phyloP scores from a whole-genome alignment of 148 eudicot genomes.

The Chenopodium album region DNA sequence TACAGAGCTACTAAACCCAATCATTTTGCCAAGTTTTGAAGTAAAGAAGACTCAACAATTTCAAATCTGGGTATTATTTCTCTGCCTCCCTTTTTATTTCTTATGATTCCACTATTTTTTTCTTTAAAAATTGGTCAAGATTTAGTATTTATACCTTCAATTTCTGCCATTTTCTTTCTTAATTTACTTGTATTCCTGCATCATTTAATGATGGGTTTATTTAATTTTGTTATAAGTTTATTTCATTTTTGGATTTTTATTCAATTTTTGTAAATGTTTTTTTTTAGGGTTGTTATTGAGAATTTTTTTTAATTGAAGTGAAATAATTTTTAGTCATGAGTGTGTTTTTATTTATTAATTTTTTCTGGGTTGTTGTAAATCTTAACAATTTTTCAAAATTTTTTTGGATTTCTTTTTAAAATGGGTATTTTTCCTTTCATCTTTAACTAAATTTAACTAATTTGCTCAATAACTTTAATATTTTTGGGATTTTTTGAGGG shows the following conservation, averaged over 20 bases:
- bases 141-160: not conserved
- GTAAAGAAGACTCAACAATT: not conserved
- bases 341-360: no score
- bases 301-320: not conserved
- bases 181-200: not conserved
- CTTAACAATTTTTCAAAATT: not conserved
- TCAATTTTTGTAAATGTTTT: not conserved
- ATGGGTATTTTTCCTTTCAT: not conserved
- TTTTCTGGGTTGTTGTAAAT: not conserved
- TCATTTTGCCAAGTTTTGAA: not conserved
- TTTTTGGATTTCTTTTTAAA: not conserved
- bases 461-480: not conserved
- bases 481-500: not conserved
- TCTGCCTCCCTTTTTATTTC: not conserved
- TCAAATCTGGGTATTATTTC: conserved; percentile 22
- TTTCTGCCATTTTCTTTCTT: not conserved
- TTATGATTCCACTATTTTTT: not conserved
- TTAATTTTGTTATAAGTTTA: not conserved
- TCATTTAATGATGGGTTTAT: not conserved
- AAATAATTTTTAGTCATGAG: no score
- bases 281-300: not conserved
- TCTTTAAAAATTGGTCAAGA: not conserved
- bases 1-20: not conserved
- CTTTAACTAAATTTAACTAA: not conserved
- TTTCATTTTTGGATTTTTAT: not conserved